Evolutionary conservation across 805 yeast genomes (phyloP).

Genomic region (Metschnikowia arizonensis): DNA sequence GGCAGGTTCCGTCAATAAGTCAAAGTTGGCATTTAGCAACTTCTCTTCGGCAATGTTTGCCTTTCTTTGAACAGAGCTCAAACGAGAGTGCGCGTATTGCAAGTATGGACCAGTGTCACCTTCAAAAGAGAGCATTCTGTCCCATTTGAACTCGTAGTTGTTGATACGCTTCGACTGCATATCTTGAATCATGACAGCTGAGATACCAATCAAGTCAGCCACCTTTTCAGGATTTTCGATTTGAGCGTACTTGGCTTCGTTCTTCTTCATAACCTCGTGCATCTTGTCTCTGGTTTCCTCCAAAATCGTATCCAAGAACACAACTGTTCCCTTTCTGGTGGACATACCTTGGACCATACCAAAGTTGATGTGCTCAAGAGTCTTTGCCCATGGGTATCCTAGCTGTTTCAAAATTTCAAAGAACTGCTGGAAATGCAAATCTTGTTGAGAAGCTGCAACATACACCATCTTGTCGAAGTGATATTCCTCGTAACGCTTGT

Average conservation of each 20-base stretch:
- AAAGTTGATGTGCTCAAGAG: slow-evolving; percentile 79
- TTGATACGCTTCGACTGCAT: slow-evolving; percentile 96
- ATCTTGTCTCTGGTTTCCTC: slow-evolving; percentile 91
- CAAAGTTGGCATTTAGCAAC: slow-evolving; percentile 49
- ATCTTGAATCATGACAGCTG: slow-evolving; percentile 98
- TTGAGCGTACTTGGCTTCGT: slow-evolving; percentile 85
- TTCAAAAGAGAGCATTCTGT: slow-evolving; percentile 95
- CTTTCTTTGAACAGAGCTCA: slow-evolving; percentile 90
- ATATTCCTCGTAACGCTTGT: slow-evolving; percentile 77
- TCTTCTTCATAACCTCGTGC: slow-evolving; percentile 95
- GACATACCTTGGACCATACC: slow-evolving; percentile 99
- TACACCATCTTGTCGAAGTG: slow-evolving; percentile 94
- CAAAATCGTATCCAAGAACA: slow-evolving; percentile 89
- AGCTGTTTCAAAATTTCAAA: slow-evolving; percentile 88
- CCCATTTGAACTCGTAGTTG: slow-evolving; percentile 96
- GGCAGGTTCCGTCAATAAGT: slow-evolving; percentile 63
- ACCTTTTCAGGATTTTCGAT: slow-evolving; percentile 90
- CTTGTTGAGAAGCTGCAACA: slow-evolving; percentile 95
- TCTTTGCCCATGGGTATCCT: slow-evolving; percentile 84
- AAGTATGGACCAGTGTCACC: slow-evolving; percentile 99
- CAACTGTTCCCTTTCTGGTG: slow-evolving; percentile 97
- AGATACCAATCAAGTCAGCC: slow-evolving; percentile 92
- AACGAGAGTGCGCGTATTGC: slow-evolving; percentile 97
- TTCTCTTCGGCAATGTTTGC: slow-evolving; percentile 45
- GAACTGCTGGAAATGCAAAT: slow-evolving; percentile 88